Evolutionary conservation across 2,329 filamentous ascomycete genomes (phyloP).

Genomic region (Nemania sp.): DNA sequence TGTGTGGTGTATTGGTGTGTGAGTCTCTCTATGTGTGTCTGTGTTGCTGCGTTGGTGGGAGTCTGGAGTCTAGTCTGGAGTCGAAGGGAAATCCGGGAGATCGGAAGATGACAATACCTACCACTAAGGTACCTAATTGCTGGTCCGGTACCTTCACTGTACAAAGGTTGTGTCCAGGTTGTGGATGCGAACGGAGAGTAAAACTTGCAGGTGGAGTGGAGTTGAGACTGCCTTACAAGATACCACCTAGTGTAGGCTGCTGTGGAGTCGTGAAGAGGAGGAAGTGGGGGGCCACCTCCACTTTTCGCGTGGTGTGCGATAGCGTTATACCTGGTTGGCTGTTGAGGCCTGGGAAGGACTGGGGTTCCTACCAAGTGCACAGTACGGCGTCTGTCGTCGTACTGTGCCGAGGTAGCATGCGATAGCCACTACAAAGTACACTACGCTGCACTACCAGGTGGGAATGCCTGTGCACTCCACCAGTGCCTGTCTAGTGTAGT

Average conservation of each 20-base stretch:
- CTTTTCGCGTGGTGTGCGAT: constrained; percentile 20
- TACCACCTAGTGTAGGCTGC: constrained; percentile 1
- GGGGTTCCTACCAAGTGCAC: not conserved
- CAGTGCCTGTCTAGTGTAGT: not conserved
- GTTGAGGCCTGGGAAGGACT: not conserved
- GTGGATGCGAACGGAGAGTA: constrained; percentile 6
- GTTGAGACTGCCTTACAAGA: constrained; percentile 6
- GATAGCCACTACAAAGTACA: no score
- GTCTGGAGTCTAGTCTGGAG: no score
- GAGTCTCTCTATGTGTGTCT: no score
- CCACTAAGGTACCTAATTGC: no score
- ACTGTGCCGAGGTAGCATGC: not conserved
- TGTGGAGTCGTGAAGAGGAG: constrained; percentile 1
- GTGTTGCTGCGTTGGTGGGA: not conserved
- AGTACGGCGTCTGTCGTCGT: no score
- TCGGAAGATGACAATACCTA: constrained; percentile 38
- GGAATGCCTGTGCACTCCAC: not conserved
- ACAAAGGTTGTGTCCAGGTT: constrained; percentile 23
- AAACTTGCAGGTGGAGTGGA: constrained; percentile 7
- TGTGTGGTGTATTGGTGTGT: no score
- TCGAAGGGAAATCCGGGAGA: constrained; percentile 37
- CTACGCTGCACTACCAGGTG: no score
- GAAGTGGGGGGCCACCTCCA: constrained; percentile 17
- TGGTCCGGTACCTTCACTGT: no score
- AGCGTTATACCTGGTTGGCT: constrained; percentile 4